Percentiles rank a stretch among this genome's conserved stretches.
Evolutionary conservation across 306 rosid species (phyloP).

Genomic region (Sechiopsis laciniata): DNA sequence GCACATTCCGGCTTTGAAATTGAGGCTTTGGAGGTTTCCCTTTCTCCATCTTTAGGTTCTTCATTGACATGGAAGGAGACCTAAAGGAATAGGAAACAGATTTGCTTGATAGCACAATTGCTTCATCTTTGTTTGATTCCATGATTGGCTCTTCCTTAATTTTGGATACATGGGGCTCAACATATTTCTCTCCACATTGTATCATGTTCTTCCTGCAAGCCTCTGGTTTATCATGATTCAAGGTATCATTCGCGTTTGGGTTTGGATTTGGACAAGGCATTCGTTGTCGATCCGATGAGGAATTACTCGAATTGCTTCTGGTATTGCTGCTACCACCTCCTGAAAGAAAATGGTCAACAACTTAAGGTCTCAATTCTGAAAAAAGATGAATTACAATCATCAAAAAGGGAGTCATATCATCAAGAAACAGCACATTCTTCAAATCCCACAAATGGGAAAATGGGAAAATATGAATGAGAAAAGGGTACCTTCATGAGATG

Average conservation of each 20-base stretch:
- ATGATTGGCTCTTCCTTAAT: conserved; percentile 22
- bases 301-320: conserved; percentile 44
- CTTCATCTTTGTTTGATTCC: neutral
- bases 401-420: neutral
- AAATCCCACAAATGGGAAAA: neutral
- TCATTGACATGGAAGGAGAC: conserved; percentile 10
- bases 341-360: conserved; percentile 16
- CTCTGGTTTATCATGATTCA: neutral
- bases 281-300: conserved; percentile 28
- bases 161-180: neutral
- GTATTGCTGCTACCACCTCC: conserved; percentile 48
- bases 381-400: neutral
- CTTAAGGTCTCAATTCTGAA: neutral
- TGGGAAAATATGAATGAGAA: neutral
- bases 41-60: conserved; percentile 25
- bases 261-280: neutral
- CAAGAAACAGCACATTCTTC: neutral
- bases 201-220: neutral
- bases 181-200: neutral
- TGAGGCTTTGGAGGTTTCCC: conserved; percentile 39
- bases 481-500: conserved; percentile 52
- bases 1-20: neutral
- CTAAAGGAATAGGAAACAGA: conserved; percentile 2
- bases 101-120: neutral
- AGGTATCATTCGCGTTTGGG: neutral